These are phyloP conservation scores for Leccinum subrobustum DNA, from an alignment of 1,284 basidiomycete species.

Conservation along the genomic window DNA sequence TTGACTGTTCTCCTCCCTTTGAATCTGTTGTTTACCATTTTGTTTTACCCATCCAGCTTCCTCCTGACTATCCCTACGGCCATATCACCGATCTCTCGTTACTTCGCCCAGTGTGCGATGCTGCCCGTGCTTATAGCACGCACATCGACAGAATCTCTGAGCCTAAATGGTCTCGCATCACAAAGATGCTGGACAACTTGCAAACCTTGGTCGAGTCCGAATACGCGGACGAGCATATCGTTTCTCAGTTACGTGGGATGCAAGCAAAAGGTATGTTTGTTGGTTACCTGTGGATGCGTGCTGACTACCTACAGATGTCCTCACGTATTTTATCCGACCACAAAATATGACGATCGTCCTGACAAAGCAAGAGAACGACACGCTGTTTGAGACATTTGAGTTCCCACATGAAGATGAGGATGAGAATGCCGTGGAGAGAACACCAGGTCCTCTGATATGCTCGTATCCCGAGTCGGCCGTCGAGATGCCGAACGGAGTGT, in stretches of 20 bases:
- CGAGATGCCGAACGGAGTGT: slow-evolving; percentile 5
- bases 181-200: too few species aligned
- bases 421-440: too few species aligned
- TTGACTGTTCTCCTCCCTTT: too few species aligned
- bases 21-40: too few species aligned
- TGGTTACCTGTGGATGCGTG: not conserved
- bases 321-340: slow-evolving; percentile 27
- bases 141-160: too few species aligned
- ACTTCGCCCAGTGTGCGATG: too few species aligned
- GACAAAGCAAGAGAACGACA: slow-evolving; percentile 15
- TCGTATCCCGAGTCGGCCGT: slow-evolving; percentile 30
- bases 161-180: too few species aligned
- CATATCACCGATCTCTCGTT: not conserved
- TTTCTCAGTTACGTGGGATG: slow-evolving; percentile 14
- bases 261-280: slow-evolving; percentile 11
- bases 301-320: slow-evolving; percentile 12
- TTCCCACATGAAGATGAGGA: slow-evolving; percentile 6
- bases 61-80: not conserved
- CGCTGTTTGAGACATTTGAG: slow-evolving; percentile 35
- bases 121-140: too few species aligned
- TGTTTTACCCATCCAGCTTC: slow-evolving; percentile 13
- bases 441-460: slow-evolving; percentile 5
- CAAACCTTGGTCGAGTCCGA: too few species aligned
- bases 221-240: not conserved
- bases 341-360: slow-evolving; percentile 36